These are phyloP conservation scores for Fusarium poae DNA, from an alignment of 2,329 filamentous ascomycete species.

Conservation along the genomic window DNA sequence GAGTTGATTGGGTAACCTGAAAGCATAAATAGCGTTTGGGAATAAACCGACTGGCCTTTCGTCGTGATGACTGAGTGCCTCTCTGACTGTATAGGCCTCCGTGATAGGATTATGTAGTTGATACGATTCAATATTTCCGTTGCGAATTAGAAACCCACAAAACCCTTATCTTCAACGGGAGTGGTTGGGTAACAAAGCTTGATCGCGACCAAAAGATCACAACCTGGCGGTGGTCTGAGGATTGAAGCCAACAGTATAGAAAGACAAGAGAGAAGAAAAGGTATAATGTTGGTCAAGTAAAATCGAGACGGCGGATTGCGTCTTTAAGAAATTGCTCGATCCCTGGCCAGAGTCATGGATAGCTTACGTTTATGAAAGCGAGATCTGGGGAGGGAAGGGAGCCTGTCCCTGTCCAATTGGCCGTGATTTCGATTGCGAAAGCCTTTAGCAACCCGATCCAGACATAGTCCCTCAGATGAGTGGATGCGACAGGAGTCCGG, in stretches of 20 bases:
- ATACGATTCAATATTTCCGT: constrained; percentile 9
- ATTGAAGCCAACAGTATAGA: neutral
- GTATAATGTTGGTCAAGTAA: neutral
- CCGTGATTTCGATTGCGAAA: constrained; percentile 43
- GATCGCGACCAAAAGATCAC: constrained; percentile 6
- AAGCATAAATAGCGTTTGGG: neutral
- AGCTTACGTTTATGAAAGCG: constrained; percentile 47
- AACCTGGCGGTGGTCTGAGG: neutral
- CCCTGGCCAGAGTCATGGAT: constrained; percentile 37
- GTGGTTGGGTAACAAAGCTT: constrained; percentile 10
- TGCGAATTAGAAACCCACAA: constrained; percentile 18
- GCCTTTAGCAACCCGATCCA: constrained; percentile 45
- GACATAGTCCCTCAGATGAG: constrained; percentile 46
- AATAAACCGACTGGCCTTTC: neutral
- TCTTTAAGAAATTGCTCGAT: constrained; percentile 37
- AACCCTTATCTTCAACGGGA: constrained; percentile 14
- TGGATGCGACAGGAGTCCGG: constrained; percentile 47
- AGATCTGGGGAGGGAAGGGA: constrained; percentile 43
- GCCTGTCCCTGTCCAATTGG: constrained; percentile 44
- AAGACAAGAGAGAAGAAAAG: neutral
- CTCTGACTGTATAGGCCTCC: neutral
- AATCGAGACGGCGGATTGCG: constrained; percentile 21
- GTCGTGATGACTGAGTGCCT: neutral
- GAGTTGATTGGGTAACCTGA: constrained; percentile 1
- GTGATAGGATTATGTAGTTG: constrained; percentile 12